Evolutionary conservation across 2,329 filamentous ascomycete species (phyloP), one percentile per base, ranked within the genome.

Genomic region (Fusarium longipes): DNA sequence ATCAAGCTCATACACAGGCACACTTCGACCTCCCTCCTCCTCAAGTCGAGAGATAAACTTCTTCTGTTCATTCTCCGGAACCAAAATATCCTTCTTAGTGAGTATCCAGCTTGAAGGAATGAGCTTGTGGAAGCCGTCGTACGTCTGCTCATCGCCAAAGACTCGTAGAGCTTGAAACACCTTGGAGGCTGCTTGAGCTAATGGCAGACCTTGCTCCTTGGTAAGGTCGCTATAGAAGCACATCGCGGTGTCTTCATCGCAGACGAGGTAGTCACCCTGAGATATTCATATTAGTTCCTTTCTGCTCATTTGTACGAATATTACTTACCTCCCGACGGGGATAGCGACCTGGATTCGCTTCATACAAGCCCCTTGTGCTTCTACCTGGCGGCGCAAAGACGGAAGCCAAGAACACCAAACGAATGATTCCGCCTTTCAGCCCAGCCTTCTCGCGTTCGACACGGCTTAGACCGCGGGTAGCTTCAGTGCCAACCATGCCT

Each of bases 181-280:
- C 5, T 63, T 48, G 8, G 36, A 39, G 8, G 32, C 43, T 1
- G 39, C 42, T 8, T 63, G 59, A 11, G 57, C 57, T 1, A 57
- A 22, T 1, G 15, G 43, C 1, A 44, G n/a, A 3, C 49, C 43
- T 27, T 63, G 17, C 5, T 39, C 43, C 8, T 50, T 30, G 4
- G 43, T 39, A 1, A 63, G 49, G 15, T 63, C 50, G 15, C 57
- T 63, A 4, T 63, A 63, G 22, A 63, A 50, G 14, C 59, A 63
- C 50, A 63, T 63, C 2, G 59, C 22, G 2, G 59, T 56, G 1
- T 63, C 59, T 24, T 63, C 57, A 9, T 57, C 57, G 4, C 59
- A 63, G 2, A 63, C 14, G 1, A 63, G 49, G 2, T 56, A 63
- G 1, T 63, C 50, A 0, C 50, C 57, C 57, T 63, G 0, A 1